Base-by-base conservation (phyloP, 352 stramenopile species). In the Globisporangium solare region DNA sequence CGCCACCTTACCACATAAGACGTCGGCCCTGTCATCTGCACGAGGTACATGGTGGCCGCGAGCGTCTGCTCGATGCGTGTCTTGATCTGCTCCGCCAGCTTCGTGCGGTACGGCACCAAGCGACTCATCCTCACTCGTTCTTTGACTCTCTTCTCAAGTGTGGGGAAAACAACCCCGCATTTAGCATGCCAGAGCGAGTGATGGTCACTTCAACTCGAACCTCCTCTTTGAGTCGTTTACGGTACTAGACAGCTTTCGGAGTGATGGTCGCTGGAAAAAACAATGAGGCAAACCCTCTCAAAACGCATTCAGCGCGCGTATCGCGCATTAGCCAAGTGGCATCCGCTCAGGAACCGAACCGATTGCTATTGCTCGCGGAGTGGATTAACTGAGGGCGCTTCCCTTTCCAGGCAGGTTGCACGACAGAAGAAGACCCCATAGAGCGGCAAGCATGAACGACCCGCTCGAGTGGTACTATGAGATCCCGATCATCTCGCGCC, bases 381-480 rank as follows among this genome's bases (percentile, higher is more conserved):
- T 35, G 27, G 27, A 35, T 53, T 13, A 42, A 54, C 18, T 45
- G 32, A 27, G 18, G 20, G 13, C n/a, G 32, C 20, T 6, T 39
- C 7, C 24, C 27, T 35, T 35, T 10, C 27, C 27, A 17, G 18
- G 22, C 48, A 54, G 56, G 49, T 61, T 51, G n/a, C 54, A n/a
- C 40, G 21, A 54, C n/a, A 47, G 47, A 21, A 21, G 45, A 47
- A 49, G 54, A 35, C 27, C 5, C 27, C 5, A 35, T 31, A 31
- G 27, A 24, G n/a, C 48, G 42, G 31, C 21, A 66, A n/a, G 31
- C 4, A 93, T 93, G 83, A 93, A 92, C 68, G 83, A 94, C 56
- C 83, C 86, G 45, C 73, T 96, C 58, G 83, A 89, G 68, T 99
- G 97, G 97, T 99, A 99, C 76, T 96, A 97, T 69, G 96, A 99